Evolutionary conservation across 1,284 basidiomycete genomes (phyloP).

Genomic region (Tremellales sp.): DNA sequence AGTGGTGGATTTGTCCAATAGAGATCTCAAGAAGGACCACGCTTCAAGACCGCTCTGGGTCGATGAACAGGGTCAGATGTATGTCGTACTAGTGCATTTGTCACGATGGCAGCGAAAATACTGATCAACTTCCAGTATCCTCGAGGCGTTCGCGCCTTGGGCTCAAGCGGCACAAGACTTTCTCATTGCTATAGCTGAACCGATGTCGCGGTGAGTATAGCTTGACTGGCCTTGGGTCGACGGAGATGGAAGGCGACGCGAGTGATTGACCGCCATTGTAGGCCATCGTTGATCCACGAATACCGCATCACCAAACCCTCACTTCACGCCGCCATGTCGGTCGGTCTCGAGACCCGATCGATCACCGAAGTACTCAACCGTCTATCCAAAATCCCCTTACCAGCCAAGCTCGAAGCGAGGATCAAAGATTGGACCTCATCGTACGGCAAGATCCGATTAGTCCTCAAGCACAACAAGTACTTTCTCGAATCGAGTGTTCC

Average conservation of each 20-base stretch:
- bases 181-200: conserved; percentile 95
- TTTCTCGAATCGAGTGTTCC: conserved; percentile 91
- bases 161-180: conserved; percentile 99
- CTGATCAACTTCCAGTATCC: conserved; percentile 54
- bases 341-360: conserved; percentile 94
- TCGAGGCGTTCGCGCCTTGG: conserved; percentile 93
- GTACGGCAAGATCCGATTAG: conserved; percentile 95
- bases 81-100: too few species aligned
- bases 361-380: conserved; percentile 94
- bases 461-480: conserved; percentile 94
- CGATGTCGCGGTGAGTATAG: conserved; percentile 85
- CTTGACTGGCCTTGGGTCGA: too few species aligned
- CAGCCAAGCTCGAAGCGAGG: conserved; percentile 71
- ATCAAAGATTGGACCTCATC: conserved; percentile 87
- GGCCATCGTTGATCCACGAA: conserved; percentile 96
- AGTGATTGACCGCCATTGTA: too few species aligned
- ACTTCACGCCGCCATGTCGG: conserved; percentile 96
- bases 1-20: conserved; percentile 48
- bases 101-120: neutral
- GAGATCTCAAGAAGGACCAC: conserved; percentile 85
- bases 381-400: conserved; percentile 87
- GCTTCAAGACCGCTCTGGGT: conserved; percentile 89
- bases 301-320: conserved; percentile 98
- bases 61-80: conserved; percentile 85
- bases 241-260: too few species aligned